Base-by-base conservation (phyloP, 2,329 filamentous ascomycete species). In the Penicillium expansum region DNA sequence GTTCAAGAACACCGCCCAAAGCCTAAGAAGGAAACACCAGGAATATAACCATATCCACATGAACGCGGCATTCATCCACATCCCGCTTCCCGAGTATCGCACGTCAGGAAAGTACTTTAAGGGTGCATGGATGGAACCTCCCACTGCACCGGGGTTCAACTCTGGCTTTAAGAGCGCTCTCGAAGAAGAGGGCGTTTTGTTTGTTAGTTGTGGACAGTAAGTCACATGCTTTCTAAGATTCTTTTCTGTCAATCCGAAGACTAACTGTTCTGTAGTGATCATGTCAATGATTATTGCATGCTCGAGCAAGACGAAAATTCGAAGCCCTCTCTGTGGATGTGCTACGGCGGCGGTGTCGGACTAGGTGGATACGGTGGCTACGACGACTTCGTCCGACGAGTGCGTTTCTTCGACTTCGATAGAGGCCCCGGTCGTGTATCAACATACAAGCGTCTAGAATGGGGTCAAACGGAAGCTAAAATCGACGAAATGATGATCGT, bases 281-380 rank as follows among this genome's bases (percentile, higher is more conserved):
- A 99, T 71, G 93, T 89, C 63, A 99, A 99, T 71, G 94, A 99
- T 70, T 97, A 97, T 74, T 99, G 94, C 74, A 87, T 90, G 61
- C 82, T 97, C 9, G 86, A 78, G 33, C 69, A 83, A 50, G 76
- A 82, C 39, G 74, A 79, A 30, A 77, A 77, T 22, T 75, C 80
- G n/a, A 81, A 82, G 48, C 87, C 89, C 0, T 83, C 88, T 30
- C 78, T 97, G 2, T 99, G 94, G 94, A 96, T 99, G 92, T 99
- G 94, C 79, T 97, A 97, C 74, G 93, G 87, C 9, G 94, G 94
- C 32, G 94, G 90, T 27, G 85, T 87, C 29, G 94, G 94, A 1
- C 96, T 99, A 67, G 94, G 94, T 54, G 94, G 94, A 0, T 99
- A 99, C 71, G 94, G 89, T 20, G 92, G 93, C 6, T 97, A 97